Evolutionary conservation across 768 basidiomycete species (phyloP).

Genomic region (Fomitopsis serialis): DNA sequence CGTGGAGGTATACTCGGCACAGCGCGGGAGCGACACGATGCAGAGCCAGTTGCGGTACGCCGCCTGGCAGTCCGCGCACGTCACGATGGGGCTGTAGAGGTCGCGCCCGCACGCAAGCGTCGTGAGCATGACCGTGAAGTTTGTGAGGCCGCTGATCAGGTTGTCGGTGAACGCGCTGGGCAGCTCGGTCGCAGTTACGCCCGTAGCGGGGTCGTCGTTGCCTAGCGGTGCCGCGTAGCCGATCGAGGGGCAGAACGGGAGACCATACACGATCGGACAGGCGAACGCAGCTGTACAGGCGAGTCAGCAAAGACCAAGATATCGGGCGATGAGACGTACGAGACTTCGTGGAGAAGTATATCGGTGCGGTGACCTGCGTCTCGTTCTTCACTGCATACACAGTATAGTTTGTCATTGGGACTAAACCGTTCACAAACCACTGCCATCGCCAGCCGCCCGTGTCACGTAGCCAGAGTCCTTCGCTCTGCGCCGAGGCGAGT

Average conservation of each 20-base stretch:
- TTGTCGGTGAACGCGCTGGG: slow-evolving; percentile 42
- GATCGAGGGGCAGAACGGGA: slow-evolving; percentile 70
- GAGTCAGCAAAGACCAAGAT: background rate
- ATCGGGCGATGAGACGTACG: slow-evolving; percentile 31
- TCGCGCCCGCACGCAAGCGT: slow-evolving; percentile 80
- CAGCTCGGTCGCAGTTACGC: slow-evolving; percentile 48
- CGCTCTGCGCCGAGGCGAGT: slow-evolving; percentile 23
- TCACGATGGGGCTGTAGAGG: slow-evolving; percentile 70
- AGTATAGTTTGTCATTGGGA: slow-evolving; percentile 72
- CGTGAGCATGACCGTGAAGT: slow-evolving; percentile 69
- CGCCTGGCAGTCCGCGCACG: slow-evolving; percentile 68
- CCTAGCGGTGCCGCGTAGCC: slow-evolving; percentile 69
- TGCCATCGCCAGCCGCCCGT: slow-evolving; percentile 59
- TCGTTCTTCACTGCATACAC: slow-evolving; percentile 56
- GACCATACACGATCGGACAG: slow-evolving; percentile 64
- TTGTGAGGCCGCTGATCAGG: slow-evolving; percentile 55
- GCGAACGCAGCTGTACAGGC: slow-evolving; percentile 47
- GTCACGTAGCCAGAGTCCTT: slow-evolving; percentile 54
- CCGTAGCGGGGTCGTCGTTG: slow-evolving; percentile 32
- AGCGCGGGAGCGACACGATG: slow-evolving; percentile 66
- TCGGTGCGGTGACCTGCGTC: slow-evolving; percentile 58
- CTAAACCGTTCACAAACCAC: slow-evolving; percentile 57
- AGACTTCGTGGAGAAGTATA: slow-evolving; percentile 74
- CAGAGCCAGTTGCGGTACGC: slow-evolving; percentile 81
- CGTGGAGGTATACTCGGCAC: slow-evolving; percentile 46